Conservation (phyloP, 495 filamentous ascomycete genomes). For the Choiromyces venosus region DNA sequence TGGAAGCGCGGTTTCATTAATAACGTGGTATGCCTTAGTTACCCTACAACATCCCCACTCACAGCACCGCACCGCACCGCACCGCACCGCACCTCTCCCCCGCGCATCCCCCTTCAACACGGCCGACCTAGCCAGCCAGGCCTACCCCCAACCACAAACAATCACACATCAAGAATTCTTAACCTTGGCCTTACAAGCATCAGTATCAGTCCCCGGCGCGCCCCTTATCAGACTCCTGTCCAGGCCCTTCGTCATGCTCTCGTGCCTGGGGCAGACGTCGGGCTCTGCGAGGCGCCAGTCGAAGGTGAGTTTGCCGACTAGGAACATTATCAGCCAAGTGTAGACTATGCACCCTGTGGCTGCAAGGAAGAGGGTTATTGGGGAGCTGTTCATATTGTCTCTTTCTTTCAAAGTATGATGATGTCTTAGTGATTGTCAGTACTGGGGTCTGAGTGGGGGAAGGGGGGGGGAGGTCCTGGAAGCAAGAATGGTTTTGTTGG, state of each 20-base stretch:
- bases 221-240: not conserved
- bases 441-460: not conserved
- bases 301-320: not conserved
- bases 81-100: too few relatives aligned
- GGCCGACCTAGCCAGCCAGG: too few relatives aligned
- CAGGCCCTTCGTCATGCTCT: not conserved
- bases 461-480: not conserved
- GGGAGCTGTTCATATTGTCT: not conserved
- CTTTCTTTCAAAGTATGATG: not conserved
- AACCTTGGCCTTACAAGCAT: not conserved
- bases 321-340: not conserved
- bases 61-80: too few relatives aligned
- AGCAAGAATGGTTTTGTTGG: not conserved
- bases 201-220: not conserved
- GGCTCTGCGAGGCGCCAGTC: constrained; percentile 1
- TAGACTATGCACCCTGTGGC: not conserved
- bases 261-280: not conserved
- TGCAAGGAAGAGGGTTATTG: not conserved
- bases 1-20: not conserved
- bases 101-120: not conserved
- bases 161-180: not conserved
- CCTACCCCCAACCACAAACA: not conserved
- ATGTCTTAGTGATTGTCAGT: too few relatives aligned
- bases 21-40: not conserved
- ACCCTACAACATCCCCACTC: not conserved